These are phyloP conservation scores for Athelia psychrophila DNA, from an alignment of 1,284 basidiomycete genomes.

Conservation along the genomic window DNA sequence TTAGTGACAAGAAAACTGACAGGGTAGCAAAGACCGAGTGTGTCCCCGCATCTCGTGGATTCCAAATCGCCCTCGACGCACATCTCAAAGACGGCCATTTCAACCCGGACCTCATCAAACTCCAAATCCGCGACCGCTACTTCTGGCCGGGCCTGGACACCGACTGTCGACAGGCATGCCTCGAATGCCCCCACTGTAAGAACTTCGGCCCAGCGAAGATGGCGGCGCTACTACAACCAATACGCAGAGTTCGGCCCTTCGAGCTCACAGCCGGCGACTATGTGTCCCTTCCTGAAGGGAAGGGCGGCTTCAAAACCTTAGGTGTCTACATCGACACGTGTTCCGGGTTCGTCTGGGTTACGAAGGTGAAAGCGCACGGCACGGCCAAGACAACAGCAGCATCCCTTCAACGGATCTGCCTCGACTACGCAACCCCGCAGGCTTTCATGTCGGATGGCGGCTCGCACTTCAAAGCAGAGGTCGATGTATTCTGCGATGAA, in stretches of 20 bases:
- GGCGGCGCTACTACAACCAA: slow-evolving; percentile 30
- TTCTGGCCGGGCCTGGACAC: slow-evolving; percentile 26
- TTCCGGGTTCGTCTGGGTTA: slow-evolving; percentile 23
- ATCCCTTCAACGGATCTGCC: slow-evolving; percentile 18
- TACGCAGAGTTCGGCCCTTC: slow-evolving; percentile 30
- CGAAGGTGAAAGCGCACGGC: slow-evolving; percentile 20
- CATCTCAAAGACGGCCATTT: slow-evolving; percentile 11
- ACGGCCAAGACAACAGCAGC: slow-evolving; percentile 21
- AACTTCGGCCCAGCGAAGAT: slow-evolving; percentile 23
- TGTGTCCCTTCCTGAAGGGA: slow-evolving; percentile 28
- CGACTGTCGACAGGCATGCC: slow-evolving; percentile 23
- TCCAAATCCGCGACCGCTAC: slow-evolving; percentile 3
- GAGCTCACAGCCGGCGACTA: slow-evolving; percentile 31
- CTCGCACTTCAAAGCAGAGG: slow-evolving; percentile 31
- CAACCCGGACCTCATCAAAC: not conserved
- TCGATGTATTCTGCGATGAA: slow-evolving; percentile 23
- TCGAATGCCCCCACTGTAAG: too few relatives aligned
- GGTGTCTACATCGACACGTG: slow-evolving; percentile 24
- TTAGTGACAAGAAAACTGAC: slow-evolving; percentile 12
- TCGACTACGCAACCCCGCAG: slow-evolving; percentile 21
- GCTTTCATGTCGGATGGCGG: slow-evolving; percentile 36
- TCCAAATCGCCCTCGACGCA: slow-evolving; percentile 9
- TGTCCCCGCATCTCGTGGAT: slow-evolving; percentile 1
- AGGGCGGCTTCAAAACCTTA: slow-evolving; percentile 25
- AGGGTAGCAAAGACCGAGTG: slow-evolving; percentile 16